Conservation (phyloP, 1,284 basidiomycete species). For the Ustilago curta region DNA sequence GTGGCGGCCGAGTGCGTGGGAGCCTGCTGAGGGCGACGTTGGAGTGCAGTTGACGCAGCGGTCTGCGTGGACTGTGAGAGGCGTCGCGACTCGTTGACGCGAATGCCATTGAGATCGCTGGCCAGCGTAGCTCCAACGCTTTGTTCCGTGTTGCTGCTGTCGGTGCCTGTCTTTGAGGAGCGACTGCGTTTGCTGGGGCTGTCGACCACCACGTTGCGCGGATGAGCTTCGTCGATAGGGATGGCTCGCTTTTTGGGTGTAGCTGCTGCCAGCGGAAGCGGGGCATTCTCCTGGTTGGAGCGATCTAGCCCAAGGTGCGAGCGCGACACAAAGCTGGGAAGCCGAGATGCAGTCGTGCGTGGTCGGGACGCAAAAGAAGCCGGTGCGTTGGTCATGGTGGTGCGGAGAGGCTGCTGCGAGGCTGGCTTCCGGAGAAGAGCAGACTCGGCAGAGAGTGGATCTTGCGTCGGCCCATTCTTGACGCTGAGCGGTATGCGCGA, state of each 20-base stretch:
- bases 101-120: constrained; percentile 44
- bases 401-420: constrained; percentile 18
- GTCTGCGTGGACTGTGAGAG: constrained; percentile 17
- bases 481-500: constrained; percentile 50
- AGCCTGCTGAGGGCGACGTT: constrained; percentile 23
- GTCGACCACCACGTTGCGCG: constrained; percentile 55
- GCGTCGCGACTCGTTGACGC: constrained; percentile 34
- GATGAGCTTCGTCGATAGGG: constrained; percentile 63
- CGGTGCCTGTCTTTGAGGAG: constrained; percentile 53
- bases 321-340: constrained; percentile 48
- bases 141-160: constrained; percentile 44
- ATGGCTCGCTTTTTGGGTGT: constrained; percentile 67
- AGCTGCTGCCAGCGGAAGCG: constrained; percentile 20
- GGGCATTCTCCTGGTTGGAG: constrained; percentile 43
- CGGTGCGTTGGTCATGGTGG: not conserved
- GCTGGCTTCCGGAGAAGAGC: constrained; percentile 30
- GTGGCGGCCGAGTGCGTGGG: constrained; percentile 8
- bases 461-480: constrained; percentile 44
- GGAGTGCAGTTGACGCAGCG: constrained; percentile 7
- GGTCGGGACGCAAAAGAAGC: constrained; percentile 21
- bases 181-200: constrained; percentile 57
- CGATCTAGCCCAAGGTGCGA: constrained; percentile 46
- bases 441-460: constrained; percentile 20
- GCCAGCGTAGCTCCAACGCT: constrained; percentile 47
- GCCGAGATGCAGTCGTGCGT: constrained; percentile 24